Conservation (phyloP, 805 yeast species). For the Torulaspora franciscae region DNA sequence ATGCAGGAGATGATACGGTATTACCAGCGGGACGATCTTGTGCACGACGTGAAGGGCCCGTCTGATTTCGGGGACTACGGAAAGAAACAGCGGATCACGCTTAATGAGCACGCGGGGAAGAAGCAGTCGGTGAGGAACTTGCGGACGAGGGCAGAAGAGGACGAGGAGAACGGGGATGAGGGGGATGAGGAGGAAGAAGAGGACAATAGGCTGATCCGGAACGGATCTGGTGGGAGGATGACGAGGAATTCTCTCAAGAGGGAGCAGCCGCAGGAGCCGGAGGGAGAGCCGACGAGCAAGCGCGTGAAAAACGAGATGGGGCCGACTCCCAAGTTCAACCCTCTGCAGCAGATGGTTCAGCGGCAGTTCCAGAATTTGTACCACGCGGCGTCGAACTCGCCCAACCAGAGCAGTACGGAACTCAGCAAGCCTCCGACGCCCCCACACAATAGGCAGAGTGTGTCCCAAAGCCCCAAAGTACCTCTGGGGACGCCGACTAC, state of each 20-base stretch:
- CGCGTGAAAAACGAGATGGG: constrained; percentile 1
- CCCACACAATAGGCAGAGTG: background rate
- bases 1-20: constrained; percentile 46
- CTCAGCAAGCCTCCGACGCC: constrained; percentile 7
- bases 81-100: constrained; percentile 28
- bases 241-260: constrained; percentile 4
- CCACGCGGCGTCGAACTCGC: constrained; percentile 14
- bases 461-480: background rate
- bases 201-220: constrained; percentile 12
- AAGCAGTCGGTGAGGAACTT: constrained; percentile 1
- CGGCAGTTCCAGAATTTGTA: constrained; percentile 27
- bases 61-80: constrained; percentile 60
- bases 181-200: constrained; percentile 13
- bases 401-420: constrained; percentile 1
- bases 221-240: constrained; percentile 8
- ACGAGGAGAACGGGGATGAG: constrained; percentile 5
- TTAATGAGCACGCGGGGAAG: constrained; percentile 11
- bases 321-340: constrained; percentile 17
- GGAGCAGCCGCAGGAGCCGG: constrained; percentile 1
- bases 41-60: constrained; percentile 61
- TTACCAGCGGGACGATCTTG: constrained; percentile 33
- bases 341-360: constrained; percentile 28
- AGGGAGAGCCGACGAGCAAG: constrained; percentile 2
- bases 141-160: background rate
- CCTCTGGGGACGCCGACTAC: background rate